Base-by-base conservation (phyloP, 768 basidiomycete species). In the Amanita brunnescens region DNA sequence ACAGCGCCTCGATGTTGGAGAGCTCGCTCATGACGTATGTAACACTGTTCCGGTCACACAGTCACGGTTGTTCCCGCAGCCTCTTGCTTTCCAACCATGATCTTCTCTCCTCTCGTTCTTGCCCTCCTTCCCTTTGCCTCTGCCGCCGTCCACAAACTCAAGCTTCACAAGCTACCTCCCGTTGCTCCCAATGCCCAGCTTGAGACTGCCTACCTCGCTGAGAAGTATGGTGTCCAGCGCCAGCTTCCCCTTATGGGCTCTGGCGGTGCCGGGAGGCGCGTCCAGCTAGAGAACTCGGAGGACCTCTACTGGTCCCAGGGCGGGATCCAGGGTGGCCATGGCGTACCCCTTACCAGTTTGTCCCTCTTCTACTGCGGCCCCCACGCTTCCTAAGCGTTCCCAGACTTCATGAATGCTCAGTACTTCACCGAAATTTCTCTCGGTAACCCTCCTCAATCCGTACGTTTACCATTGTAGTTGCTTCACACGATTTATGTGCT, bases 361-460 rank as follows among this genome's bases (percentile, higher is more conserved):
- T 75, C 26, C 9, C n/a, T 29, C 37, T 58, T 5, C 29, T 40
- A 20, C 29, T 23, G n/a, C 44, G 29, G 12, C 35, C n/a, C 23
- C 54, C 35, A 57, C 51, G 42, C 41, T 56, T 49, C 51, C 30
- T 4, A 18, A 47, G 48, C 18, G 39, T 49, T 18, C 9, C 14
- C 51, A 96, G 94, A 97, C 75, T 98, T 91, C 71, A 83, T 94
- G 83, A 98, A 98, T 65, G 94, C 96, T 32, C 94, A 99, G 67
- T 98, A 99, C 70, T 99, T 79, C 64, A 78, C 92, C 16, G 87
- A 92, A 55, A 95, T 98, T 54, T 63, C 73, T 1, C 65, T 97
- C 49, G 95, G 95, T 13, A 77, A 73, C 0, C 95, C 95, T 18
- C 78, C 91, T 32, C 95, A 98, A 67, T 70, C 62, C 3, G 86